These are phyloP conservation scores for Puccinia polysora DNA, from an alignment of 1,284 basidiomycete genomes.

Conservation along the genomic window DNA sequence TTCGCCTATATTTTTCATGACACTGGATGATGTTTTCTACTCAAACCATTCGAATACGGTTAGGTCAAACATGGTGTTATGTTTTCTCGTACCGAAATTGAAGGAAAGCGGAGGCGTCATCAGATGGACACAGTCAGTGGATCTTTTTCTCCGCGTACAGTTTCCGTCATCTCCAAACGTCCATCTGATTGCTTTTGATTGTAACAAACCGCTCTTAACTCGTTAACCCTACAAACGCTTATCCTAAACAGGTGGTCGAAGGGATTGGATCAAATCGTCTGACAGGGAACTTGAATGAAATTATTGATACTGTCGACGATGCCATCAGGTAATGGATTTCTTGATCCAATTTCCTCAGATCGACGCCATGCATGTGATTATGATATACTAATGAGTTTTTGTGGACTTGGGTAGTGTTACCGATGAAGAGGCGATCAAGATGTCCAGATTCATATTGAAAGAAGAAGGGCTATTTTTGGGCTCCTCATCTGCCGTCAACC, in stretches of 20 bases:
- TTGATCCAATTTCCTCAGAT: background rate
- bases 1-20: background rate
- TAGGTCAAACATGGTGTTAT: slow-evolving; percentile 87
- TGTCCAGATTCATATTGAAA: slow-evolving; percentile 81
- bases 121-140: slow-evolving; percentile 56
- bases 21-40: background rate
- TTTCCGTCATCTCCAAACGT: background rate
- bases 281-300: slow-evolving; percentile 79
- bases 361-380: background rate
- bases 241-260: slow-evolving; percentile 53
- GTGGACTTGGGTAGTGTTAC: slow-evolving; percentile 62
- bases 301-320: slow-evolving; percentile 74
- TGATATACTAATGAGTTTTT: background rate
- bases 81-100: slow-evolving; percentile 83
- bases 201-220: background rate
- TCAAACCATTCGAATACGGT: background rate
- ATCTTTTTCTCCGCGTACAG: background rate
- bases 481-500: slow-evolving; percentile 91
- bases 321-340: slow-evolving; percentile 67
- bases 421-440: slow-evolving; percentile 81
- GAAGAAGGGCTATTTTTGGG: slow-evolving; percentile 92
- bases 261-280: slow-evolving; percentile 78
- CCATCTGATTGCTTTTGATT: background rate
- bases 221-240: slow-evolving; percentile 2
- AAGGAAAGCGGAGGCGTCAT: slow-evolving; percentile 88